phyloP scores from a whole-genome alignment of 352 stramenopile genomes.

The Phytophthora macrochlamydospora region DNA sequence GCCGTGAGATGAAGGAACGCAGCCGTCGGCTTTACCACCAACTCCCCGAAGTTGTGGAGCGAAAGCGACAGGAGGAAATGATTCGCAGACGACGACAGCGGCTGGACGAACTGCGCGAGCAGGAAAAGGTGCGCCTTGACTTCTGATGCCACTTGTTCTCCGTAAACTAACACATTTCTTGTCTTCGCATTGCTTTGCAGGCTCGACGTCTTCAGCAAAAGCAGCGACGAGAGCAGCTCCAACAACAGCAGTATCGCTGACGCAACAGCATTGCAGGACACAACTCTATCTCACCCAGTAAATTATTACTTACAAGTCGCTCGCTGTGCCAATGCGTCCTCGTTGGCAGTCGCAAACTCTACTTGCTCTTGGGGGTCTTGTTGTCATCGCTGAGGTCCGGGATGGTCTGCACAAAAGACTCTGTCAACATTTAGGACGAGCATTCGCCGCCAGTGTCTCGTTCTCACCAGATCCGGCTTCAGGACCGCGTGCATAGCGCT shows the following conservation, averaged over 20 bases:
- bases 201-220: constrained; percentile 59
- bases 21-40: constrained; percentile 69
- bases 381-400: constrained; percentile 33
- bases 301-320: constrained; percentile 33
- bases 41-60: constrained; percentile 75
- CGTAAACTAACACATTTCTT: background rate
- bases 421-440: background rate
- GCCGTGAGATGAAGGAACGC: constrained; percentile 70
- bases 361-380: constrained; percentile 21
- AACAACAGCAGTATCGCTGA: constrained; percentile 3
- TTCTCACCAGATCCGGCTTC: constrained; percentile 78
- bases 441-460: background rate
- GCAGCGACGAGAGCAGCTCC: constrained; percentile 46
- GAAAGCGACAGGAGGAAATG: constrained; percentile 75
- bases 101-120: constrained; percentile 65
- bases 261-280: background rate
- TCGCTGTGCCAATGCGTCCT: background rate
- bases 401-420: constrained; percentile 46
- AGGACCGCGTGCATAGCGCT: constrained; percentile 85
- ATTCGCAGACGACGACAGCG: constrained; percentile 65
- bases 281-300: constrained; percentile 19
- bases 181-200: constrained; percentile 29
- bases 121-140: constrained; percentile 60
- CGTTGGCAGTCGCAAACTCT: background rate
- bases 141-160: background rate